Base-by-base conservation (phyloP, 805 yeast genomes). In the Torulaspora delbrueckii region DNA sequence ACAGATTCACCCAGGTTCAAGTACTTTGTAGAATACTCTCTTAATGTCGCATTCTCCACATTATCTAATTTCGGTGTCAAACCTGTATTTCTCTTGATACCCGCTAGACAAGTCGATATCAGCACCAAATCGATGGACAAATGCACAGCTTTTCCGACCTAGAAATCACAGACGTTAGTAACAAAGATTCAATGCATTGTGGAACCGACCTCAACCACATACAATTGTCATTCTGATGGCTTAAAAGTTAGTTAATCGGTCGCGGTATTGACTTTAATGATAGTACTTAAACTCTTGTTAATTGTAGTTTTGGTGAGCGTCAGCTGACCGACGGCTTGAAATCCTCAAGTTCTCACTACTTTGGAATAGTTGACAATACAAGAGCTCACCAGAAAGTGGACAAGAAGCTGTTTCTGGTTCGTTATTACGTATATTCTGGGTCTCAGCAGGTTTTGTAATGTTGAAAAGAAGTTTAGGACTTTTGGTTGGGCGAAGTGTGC, bases 1-100 rank as follows among this genome's bases (percentile, higher is more conserved):
- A 84, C 68, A 65, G 81, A 79, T 59, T 93, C 99, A n/a, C 99
- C 99, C 24, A 82, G 61, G 42, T 80, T 84, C 51, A 93, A 73
- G 62, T 90, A 93, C 60, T 79, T 82, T 28, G 69, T 68, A 4
- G 82, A 70, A 55, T 80, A 81, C 31, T 70, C 68, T 52, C 73
- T 74, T 4, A 77, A 65, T 6, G 76, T 76, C 14, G 69, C 66
- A 45, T 73, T 71, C 9, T 67, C 66, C n/a, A 81, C 57, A 1
- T 65, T 37, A 9, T 76, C 77, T 9, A 77, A 52, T 56, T 83
- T 77, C 28, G 82, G 81, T 1, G 79, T 75, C 23, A 84, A 67
- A 0, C 93, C 91, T 1, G 91, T 79, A 54, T 77, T 78, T 62
- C 86, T 76, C 63, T 79, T 83, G 37, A 85, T 76, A 1, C 90